Conservation (phyloP, 805 yeast genomes). For the Brettanomyces sp. region DNA sequence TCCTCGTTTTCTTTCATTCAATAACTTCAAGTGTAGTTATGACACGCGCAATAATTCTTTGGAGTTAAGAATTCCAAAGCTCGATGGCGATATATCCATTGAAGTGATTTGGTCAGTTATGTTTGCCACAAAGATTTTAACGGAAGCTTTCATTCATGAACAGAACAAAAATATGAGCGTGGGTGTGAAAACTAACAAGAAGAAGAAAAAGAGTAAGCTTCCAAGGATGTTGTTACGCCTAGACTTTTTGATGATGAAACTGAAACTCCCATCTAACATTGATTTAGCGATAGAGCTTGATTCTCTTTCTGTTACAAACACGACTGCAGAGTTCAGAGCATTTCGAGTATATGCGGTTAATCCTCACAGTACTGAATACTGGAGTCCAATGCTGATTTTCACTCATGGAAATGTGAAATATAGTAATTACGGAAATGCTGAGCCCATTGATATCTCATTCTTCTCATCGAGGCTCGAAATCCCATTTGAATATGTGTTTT, state of each 20-base stretch:
- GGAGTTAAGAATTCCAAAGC: conserved; percentile 15
- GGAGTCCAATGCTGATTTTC: conserved; percentile 20
- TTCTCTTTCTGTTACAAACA: conserved; percentile 12
- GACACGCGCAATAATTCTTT: conserved; percentile 9
- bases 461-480: conserved; percentile 28
- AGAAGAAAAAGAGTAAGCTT: neutral
- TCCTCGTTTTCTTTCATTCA: conserved; percentile 7
- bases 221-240: conserved; percentile 13
- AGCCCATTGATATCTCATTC: conserved; percentile 8
- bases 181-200: neutral
- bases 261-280: conserved; percentile 20
- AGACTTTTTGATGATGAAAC: conserved; percentile 15
- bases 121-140: conserved; percentile 13
- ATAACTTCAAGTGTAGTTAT: conserved; percentile 9
- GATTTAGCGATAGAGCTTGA: conserved; percentile 22
- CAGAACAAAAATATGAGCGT: neutral
- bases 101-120: conserved; percentile 23
- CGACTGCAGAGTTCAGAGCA: conserved; percentile 13
- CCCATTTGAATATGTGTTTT: conserved; percentile 72
- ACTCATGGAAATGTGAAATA: conserved; percentile 10
- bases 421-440: neutral
- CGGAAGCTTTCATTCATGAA: neutral
- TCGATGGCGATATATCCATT: conserved; percentile 19
- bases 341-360: conserved; percentile 21
- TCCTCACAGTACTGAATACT: conserved; percentile 16